Evolutionary conservation across 208 protist genomes (phyloP), one percentile per base, ranked within the genome.

Genomic region (Trichomonas tenax): DNA sequence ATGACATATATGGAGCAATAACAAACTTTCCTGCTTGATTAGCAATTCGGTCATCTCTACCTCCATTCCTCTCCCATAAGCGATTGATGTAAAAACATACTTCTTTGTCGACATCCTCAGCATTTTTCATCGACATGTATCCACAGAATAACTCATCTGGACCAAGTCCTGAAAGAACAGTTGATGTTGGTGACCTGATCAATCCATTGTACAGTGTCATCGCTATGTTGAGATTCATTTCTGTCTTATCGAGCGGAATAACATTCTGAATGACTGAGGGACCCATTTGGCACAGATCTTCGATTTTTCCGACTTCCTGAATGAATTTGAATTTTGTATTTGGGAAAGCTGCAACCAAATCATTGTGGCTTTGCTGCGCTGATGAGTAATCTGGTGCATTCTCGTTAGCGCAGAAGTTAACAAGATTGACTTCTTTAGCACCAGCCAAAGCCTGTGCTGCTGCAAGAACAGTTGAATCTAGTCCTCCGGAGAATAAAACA

Each of bases 191-290:
- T 26, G 34, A 34, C 8, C 45, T 4, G n/a, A 48, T 34, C 4
- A 93, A 38, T 0, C 40, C 23, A 38, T 26, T 51, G 17, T 51
- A 51, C 1, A 93, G 86, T 10, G 86, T 93, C 86, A 93, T 93
- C 45, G 86, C 86, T 26, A 93, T 93, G 31, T 93, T 93, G 8
- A 93, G 34, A 40, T 93, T 93, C 86, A 93, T 93, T 36, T 93
- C 86, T 38, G 86, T 93, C 1, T 36, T 38, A 36, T 51, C 44
- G 6, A 17, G 26, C 21, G 86, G 86, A 34, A 93, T 51, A 26
- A 93, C 15, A 41, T 48, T 34, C 26, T 23, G 26, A 58, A 48
- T 93, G 4, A 93, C 51, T 9, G 44, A 51, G 26, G 23, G 8
- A 34, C 23, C 14, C 26, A 48, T 10, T 8, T 34, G 15, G 11